These are phyloP conservation scores for Eleusine indica DNA, from an alignment of 176 grass and related monocot species.

Conservation along the genomic window DNA sequence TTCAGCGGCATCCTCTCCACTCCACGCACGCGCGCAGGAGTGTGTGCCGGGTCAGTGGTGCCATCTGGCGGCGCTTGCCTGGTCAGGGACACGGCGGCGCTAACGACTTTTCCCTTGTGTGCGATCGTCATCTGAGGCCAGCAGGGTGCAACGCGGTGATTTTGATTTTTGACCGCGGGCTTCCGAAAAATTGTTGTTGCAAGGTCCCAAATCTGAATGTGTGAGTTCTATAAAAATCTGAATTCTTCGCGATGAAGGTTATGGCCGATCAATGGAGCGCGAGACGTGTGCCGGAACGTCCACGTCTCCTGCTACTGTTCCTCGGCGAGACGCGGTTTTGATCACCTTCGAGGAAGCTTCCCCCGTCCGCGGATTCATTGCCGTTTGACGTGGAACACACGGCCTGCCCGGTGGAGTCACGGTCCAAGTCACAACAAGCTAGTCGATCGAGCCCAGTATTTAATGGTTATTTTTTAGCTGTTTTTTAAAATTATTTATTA, in stretches of 20 bases:
- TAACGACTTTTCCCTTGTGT: neutral
- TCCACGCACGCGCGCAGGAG: too few species aligned
- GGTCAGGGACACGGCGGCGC: too few species aligned
- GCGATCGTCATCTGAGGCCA: neutral
- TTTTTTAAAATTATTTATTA: too few species aligned
- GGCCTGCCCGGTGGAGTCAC: neutral
- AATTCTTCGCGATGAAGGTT: neutral
- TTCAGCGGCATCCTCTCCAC: too few species aligned
- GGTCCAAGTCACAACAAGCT: neutral
- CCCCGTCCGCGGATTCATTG: neutral
- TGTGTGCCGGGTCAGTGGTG: neutral
- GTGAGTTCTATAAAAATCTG: neutral
- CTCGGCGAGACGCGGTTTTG: neutral
- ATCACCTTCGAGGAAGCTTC: conserved; percentile 32
- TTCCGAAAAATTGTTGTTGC: too few species aligned
- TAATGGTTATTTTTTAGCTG: too few species aligned
- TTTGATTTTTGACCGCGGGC: too few species aligned
- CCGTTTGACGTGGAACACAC: neutral
- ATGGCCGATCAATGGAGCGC: neutral
- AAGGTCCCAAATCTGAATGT: neutral
- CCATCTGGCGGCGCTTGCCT: too few species aligned
- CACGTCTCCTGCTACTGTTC: neutral
- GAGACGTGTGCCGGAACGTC: conserved; percentile 23
- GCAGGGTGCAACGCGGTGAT: too few species aligned
- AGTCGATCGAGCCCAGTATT: neutral